Evolutionary conservation across 768 basidiomycete species (phyloP), one percentile per base, ranked within the genome.

Genomic region (Tricholomella constricta): DNA sequence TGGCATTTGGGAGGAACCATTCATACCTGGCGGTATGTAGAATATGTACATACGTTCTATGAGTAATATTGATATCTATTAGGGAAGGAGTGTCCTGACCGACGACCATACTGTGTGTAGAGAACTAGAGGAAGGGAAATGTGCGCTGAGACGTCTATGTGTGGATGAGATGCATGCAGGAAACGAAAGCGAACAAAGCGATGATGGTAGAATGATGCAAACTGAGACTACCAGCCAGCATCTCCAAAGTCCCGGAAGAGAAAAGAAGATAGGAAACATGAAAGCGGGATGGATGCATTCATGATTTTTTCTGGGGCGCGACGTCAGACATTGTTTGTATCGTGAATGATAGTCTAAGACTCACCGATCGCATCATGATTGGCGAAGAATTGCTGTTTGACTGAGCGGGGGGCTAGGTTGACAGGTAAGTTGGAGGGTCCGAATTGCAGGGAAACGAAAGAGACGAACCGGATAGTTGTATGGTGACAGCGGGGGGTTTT

Each of bases 301-400:
- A 64, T 54, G 63, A 60, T 56, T 65, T 65, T 64, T 62, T 58
- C 61, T 63, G 56, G 45, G 36, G n/a, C 35, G 48, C 34, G 20
- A 36, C 10, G 43, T 54, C 17, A 49, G 48, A 25, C 45, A 79
- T 78, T 56, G 78, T 70, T 73, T 78, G 79, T 80, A 83, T 84
- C 79, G 82, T 83, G 56, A 84, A 52, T 54, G 82, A 51, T n/a
- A n/a, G n/a, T n/a, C n/a, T n/a, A n/a, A n/a, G n/a, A n/a, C n/a
- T n/a, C n/a, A n/a, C n/a, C n/a, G n/a, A n/a, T n/a, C n/a, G n/a
- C n/a, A n/a, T n/a, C n/a, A n/a, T n/a, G n/a, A n/a, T n/a, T 9
- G 78, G 76, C 12, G 76, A 68, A 17, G 77, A 77, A 15, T 71
- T 69, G 40, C 74, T 72, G 51, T 74, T 69, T 22, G 75, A 65